These are phyloP conservation scores for Xylariaceae sp. DNA, from an alignment of 2,329 filamentous ascomycete genomes.

Conservation along the genomic window DNA sequence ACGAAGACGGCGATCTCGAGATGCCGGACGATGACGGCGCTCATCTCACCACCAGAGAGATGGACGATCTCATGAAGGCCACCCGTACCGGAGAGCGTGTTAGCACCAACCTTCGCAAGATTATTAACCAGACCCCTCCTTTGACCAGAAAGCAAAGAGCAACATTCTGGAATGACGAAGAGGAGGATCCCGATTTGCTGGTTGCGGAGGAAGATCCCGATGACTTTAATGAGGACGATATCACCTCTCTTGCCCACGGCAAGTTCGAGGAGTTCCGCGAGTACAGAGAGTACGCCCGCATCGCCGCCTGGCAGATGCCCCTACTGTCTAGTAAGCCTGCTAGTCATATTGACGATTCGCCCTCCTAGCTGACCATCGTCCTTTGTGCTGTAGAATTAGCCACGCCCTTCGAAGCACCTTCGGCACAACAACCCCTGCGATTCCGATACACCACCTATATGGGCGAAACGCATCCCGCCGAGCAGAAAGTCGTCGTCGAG, in stretches of 20 bases:
- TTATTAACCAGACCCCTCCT: constrained; percentile 2
- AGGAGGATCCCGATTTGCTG: constrained; percentile 26
- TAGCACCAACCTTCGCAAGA: background rate
- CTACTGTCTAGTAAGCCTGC: constrained; percentile 72
- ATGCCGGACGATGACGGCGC: constrained; percentile 8
- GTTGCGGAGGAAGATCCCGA: constrained; percentile 34
- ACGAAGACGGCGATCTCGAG: constrained; percentile 11
- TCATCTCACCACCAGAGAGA: constrained; percentile 5
- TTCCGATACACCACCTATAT: constrained; percentile 98
- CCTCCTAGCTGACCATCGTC: constrained; percentile 1
- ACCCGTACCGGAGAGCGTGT: background rate
- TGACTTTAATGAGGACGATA: constrained; percentile 75
- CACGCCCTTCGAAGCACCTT: constrained; percentile 73
- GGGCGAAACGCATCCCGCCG: constrained; percentile 86
- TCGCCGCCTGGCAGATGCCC: constrained; percentile 95
- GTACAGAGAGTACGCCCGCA: constrained; percentile 78
- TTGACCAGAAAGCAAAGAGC: background rate
- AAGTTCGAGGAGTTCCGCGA: constrained; percentile 88
- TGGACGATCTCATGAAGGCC: constrained; percentile 2
- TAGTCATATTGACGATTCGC: background rate
- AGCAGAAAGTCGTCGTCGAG: constrained; percentile 91
- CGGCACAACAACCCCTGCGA: constrained; percentile 66
- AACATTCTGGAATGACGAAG: constrained; percentile 28
- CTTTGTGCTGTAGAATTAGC: constrained; percentile 60
- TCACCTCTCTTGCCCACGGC: constrained; percentile 75